Evolutionary conservation across 1,284 basidiomycete species (phyloP), one percentile per base, ranked within the genome.

Genomic region (Heterobasidion occidentale): DNA sequence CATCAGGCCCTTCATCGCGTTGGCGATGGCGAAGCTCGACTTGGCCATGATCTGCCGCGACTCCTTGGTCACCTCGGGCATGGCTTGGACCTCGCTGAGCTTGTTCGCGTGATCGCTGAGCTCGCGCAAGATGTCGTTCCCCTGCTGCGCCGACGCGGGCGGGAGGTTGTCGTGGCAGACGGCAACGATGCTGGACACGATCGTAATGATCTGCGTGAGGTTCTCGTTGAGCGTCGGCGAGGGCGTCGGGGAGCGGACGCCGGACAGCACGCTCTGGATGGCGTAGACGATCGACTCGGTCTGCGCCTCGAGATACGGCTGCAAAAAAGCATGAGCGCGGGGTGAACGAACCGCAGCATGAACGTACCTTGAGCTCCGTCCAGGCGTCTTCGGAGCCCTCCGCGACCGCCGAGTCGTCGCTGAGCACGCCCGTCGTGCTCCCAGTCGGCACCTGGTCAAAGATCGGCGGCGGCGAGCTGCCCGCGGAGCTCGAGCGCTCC

Each of bases 251-350:
- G 88, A 92, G 53, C 97, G 90, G 58, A 99, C 95, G 49, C 93
- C 91, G 3, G 94, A 94, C 9, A 99, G 81, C 14, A 99, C 88
- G 60, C 86, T 90, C 69, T 98, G 96, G 64, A 99, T 99, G n/a
- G 93, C 90, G 64, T 92, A 92, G 47, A 98, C 93, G 62, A 99
- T 94, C 7, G 90, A 84, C 63, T 97, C 94, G 0, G 94, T 98
- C 69, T 99, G 97, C 1, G 90, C 90, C 68, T 98, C 94, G n/a
- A 99, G 87, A 70, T 99, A 99, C 15, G 93, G 90, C 91, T 93
- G 56, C 11, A n/a, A 19, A 15, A 46, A 11, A n/a, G n/a, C 27
- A 4, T 19, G 45, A 38, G 51, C 11, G 5, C 44, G 51, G 36
- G 12, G 12, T 5, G 49, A 27, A n/a, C 27, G 27, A 27, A 27